Evolutionary conservation across 2,329 filamentous ascomycete genomes (phyloP).

Genomic region (Cyphellophora europaea): DNA sequence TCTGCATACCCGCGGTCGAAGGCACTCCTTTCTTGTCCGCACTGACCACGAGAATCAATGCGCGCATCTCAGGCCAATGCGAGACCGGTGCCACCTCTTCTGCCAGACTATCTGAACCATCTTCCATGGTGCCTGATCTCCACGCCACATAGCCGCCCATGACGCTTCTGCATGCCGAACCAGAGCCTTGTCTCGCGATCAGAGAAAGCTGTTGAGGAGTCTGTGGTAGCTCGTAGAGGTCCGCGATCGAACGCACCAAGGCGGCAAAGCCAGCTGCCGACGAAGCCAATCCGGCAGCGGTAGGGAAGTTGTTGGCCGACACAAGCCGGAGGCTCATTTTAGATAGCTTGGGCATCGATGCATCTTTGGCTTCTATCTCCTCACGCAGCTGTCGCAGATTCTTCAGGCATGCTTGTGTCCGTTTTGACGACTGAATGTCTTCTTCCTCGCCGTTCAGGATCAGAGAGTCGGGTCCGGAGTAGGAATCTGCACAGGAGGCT

Average conservation of each 20-base stretch:
- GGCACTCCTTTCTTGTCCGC: conserved; percentile 94
- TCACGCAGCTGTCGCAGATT: conserved; percentile 71
- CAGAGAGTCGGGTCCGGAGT: conserved; percentile 57
- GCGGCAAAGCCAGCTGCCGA: conserved; percentile 49
- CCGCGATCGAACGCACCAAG: conserved; percentile 68
- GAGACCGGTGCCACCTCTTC: conserved; percentile 78
- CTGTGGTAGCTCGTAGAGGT: conserved; percentile 79
- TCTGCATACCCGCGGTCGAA: conserved; percentile 92
- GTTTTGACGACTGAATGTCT: conserved; percentile 69
- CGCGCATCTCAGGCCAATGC: conserved; percentile 94
- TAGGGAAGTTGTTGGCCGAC: conserved; percentile 98
- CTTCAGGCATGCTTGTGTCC: conserved; percentile 90
- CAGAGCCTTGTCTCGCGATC: conserved; percentile 87
- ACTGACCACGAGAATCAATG: conserved; percentile 80
- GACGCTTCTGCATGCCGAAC: conserved; percentile 84
- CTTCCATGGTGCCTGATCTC: conserved; percentile 65
- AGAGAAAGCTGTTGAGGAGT: conserved; percentile 74
- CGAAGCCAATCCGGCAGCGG: conserved; percentile 71
- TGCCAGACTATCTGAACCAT: conserved; percentile 80
- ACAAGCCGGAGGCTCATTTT: conserved; percentile 71
- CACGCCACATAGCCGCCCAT: conserved; percentile 89
- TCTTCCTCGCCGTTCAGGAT: conserved; percentile 75
- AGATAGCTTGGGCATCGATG: conserved; percentile 73
- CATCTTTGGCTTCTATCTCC: conserved; percentile 61
- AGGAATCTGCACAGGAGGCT: conserved; percentile 73